Evolutionary conservation across 2,329 filamentous ascomycete species (phyloP).

Genomic region (Penicillium sp.): DNA sequence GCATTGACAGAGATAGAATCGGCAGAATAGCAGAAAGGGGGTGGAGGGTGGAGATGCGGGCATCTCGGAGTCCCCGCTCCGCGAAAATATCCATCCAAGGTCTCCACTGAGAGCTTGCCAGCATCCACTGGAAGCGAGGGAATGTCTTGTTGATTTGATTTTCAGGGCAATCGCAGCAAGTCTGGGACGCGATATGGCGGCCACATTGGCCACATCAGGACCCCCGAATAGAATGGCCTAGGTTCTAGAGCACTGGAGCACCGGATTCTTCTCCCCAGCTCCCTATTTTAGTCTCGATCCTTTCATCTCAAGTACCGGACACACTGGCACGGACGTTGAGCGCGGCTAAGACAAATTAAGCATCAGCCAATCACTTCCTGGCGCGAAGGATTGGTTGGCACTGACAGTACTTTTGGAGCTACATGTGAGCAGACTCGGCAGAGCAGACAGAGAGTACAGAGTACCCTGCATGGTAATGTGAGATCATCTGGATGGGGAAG

Average conservation of each 20-base stretch:
- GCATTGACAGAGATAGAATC: neutral
- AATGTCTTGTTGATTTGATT: conserved; percentile 13
- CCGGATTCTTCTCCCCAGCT: no score
- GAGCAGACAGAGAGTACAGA: no score
- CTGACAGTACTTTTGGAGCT: neutral
- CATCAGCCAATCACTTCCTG: conserved; percentile 9
- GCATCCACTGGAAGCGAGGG: conserved; percentile 16
- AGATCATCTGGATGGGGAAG: neutral
- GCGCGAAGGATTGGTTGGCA: conserved; percentile 16
- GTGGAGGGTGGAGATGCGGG: no score
- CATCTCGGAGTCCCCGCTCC: conserved; percentile 14
- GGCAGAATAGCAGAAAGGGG: neutral
- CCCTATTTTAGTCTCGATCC: neutral
- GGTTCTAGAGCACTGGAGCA: neutral
- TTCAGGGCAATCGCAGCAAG: neutral
- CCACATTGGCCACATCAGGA: neutral
- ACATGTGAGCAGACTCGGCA: no score
- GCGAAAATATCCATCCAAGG: conserved; percentile 24
- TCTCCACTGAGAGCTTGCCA: conserved; percentile 25
- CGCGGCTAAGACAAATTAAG: conserved; percentile 12
- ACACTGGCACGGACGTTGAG: conserved; percentile 10
- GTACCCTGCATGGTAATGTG: no score
- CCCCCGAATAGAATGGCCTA: neutral
- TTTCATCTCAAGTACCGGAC: conserved; percentile 8
- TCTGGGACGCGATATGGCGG: conserved; percentile 11